Evolutionary conservation across 768 basidiomycete species (phyloP), one percentile per base, ranked within the genome.

Genomic region (Lactarius trivialis): DNA sequence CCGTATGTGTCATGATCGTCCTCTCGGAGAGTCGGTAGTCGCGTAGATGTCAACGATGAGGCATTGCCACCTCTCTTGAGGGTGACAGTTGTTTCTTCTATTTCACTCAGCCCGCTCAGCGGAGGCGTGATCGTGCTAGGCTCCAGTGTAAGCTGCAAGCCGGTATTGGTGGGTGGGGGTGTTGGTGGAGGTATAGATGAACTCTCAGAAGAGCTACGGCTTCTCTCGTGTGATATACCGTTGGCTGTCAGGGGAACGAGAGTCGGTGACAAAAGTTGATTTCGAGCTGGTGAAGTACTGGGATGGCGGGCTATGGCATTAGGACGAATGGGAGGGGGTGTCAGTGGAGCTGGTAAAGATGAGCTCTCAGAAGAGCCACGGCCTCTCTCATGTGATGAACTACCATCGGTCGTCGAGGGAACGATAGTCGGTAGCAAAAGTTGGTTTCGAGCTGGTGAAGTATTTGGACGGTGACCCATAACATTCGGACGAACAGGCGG

Each of bases 11-110:
- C 6, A 14, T 37, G 28, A 17, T 32, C 50, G 2, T 28, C 56
- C 61, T 63, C 61, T n/a, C 3, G 28, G 43, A 63, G n/a, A 58
- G 61, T 14, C 28, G 56, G 34, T 30, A 63, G 61, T 12, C 56
- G 43, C 43, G 17, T 9, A 12, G 15, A 49, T 32, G 8, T 17
- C 8, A 12, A 21, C 17, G 56, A 58, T 19, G 61, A 17, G 19
- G 56, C 3, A 34, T 19, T 30, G 19, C 34, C 49, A 15, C 2
- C 7, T 14, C 26, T 39, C 28, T 4, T 37, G 19, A 1, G 1
- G 8, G 8, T 9, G 30, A 17, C 49, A 7, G 2, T 24, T 32
- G n/a, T n/a, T n/a, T n/a, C 7, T 24, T 6, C 33, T 3, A 12
- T 21, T 8, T 58, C 34, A 34, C 41, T 2, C 17, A 34, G 33